A percentile compares a stretch with the other conserved stretches of the same genome.
Evolutionary conservation across 2,329 filamentous ascomycete genomes (phyloP).

Genomic region (Camillea tinctor): DNA sequence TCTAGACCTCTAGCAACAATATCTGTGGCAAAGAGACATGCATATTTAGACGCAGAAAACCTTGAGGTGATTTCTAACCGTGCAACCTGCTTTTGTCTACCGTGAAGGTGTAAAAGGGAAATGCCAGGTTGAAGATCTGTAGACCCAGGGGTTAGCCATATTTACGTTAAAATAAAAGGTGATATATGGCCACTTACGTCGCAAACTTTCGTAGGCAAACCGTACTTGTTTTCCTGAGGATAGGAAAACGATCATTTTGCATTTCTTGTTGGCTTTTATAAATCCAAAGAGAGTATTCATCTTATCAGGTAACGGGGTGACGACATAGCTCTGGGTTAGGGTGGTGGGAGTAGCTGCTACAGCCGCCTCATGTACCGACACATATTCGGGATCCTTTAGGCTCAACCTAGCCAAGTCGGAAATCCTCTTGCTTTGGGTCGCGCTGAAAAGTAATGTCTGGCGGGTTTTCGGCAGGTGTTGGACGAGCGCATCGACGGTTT

Average conservation of each 20-base stretch:
- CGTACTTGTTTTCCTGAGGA: constrained; percentile 95
- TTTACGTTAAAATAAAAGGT: not conserved
- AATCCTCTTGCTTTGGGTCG: constrained; percentile 92
- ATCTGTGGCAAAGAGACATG: constrained; percentile 92
- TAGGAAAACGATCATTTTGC: constrained; percentile 93
- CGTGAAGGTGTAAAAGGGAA: constrained; percentile 86
- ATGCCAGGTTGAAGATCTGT: constrained; percentile 84
- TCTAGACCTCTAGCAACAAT: constrained; percentile 92
- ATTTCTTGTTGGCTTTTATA: constrained; percentile 84
- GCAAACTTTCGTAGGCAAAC: constrained; percentile 91
- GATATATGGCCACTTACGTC: constrained; percentile 41
- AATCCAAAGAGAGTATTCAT: constrained; percentile 92
- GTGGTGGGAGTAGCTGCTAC: constrained; percentile 75
- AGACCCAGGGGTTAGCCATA: not conserved
- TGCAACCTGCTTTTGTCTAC: constrained; percentile 87
- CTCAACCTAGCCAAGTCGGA: constrained; percentile 88
- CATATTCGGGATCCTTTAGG: constrained; percentile 88
- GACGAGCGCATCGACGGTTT: constrained; percentile 85
- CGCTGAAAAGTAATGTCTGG: constrained; percentile 93
- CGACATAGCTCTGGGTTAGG: constrained; percentile 87
- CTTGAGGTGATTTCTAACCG: constrained; percentile 83
- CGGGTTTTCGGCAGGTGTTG: constrained; percentile 83
- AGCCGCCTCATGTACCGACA: constrained; percentile 86
- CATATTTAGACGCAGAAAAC: constrained; percentile 77
- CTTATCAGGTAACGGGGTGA: constrained; percentile 84